Evolutionary conservation across 2,329 filamentous ascomycete species (phyloP).

Genomic region (Aspergillus melleus): DNA sequence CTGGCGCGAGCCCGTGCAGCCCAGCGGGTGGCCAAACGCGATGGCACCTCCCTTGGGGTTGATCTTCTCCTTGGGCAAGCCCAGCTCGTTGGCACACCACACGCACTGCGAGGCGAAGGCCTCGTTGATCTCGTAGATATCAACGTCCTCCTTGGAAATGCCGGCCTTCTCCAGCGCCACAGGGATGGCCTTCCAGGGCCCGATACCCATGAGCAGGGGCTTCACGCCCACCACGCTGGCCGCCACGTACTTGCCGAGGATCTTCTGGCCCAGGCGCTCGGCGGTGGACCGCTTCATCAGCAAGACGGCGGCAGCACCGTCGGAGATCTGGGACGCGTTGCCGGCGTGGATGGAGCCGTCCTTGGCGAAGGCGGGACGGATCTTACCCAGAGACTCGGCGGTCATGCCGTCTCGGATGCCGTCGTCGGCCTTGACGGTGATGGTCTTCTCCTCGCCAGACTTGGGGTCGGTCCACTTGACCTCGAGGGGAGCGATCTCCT

Average conservation of each 20-base stretch:
- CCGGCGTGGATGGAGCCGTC: constrained; percentile 93
- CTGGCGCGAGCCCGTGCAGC: constrained; percentile 91
- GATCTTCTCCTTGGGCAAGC: constrained; percentile 79
- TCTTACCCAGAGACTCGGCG: constrained; percentile 83
- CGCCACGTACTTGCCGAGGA: constrained; percentile 89
- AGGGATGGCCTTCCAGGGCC: constrained; percentile 94
- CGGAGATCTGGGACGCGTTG: constrained; percentile 92
- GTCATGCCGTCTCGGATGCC: constrained; percentile 85
- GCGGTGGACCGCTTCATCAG: constrained; percentile 94
- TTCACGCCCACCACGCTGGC: constrained; percentile 85
- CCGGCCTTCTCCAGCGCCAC: constrained; percentile 86
- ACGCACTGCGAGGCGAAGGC: constrained; percentile 94
- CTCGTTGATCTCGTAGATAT: constrained; percentile 99
- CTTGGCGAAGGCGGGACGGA: constrained; percentile 85
- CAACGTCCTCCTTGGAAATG: constrained; percentile 83
- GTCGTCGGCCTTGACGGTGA: constrained; percentile 83
- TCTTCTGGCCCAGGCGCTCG: constrained; percentile 79
- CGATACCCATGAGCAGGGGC: constrained; percentile 92
- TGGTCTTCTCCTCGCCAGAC: constrained; percentile 77
- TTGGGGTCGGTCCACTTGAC: constrained; percentile 91
- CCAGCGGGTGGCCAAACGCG: constrained; percentile 91
- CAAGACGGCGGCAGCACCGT: constrained; percentile 91
- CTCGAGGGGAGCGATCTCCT: constrained; percentile 84
- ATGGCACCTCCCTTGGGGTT: constrained; percentile 98
- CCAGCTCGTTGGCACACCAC: constrained; percentile 88